Evolutionary conservation across 352 stramenopile genomes (phyloP).

Genomic region (Phytophthora sp.): DNA sequence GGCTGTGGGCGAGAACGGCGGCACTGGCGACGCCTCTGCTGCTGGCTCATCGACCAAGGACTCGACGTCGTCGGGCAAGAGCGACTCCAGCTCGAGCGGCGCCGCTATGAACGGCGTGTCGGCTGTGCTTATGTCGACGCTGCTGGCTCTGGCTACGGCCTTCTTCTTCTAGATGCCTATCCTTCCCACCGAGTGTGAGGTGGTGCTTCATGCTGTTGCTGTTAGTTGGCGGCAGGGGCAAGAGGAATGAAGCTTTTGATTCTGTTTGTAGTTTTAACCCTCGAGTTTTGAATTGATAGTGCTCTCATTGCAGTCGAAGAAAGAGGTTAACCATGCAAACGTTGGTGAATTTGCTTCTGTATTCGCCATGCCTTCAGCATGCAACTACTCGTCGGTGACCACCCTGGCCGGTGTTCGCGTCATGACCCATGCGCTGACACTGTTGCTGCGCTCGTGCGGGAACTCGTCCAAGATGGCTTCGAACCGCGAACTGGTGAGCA

Average conservation of each 20-base stretch:
- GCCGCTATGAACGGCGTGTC: constrained; percentile 30
- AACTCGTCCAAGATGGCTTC: constrained; percentile 75
- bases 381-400: neutral
- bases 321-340: constrained; percentile 1
- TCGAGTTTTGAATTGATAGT: constrained; percentile 16
- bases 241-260: constrained; percentile 28
- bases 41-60: constrained; percentile 35
- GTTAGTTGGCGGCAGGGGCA: constrained; percentile 7
- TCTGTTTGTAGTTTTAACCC: constrained; percentile 29
- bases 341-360: neutral
- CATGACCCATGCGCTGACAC: constrained; percentile 73
- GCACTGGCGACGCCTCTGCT: constrained; percentile 45
- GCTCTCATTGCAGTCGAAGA: neutral
- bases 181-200: neutral
- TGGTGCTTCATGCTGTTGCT: constrained; percentile 7
- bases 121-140: constrained; percentile 28
- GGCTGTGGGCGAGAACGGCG: constrained; percentile 54
- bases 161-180: constrained; percentile 37
- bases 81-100: constrained; percentile 21
- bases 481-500: constrained; percentile 67
- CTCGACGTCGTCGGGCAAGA: constrained; percentile 23
- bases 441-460: constrained; percentile 59
- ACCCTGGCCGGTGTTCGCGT: constrained; percentile 26
- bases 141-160: constrained; percentile 34
- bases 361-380: neutral